Base-by-base conservation (phyloP, 495 filamentous ascomycete genomes). In the Staphylotrichum longicolle region DNA sequence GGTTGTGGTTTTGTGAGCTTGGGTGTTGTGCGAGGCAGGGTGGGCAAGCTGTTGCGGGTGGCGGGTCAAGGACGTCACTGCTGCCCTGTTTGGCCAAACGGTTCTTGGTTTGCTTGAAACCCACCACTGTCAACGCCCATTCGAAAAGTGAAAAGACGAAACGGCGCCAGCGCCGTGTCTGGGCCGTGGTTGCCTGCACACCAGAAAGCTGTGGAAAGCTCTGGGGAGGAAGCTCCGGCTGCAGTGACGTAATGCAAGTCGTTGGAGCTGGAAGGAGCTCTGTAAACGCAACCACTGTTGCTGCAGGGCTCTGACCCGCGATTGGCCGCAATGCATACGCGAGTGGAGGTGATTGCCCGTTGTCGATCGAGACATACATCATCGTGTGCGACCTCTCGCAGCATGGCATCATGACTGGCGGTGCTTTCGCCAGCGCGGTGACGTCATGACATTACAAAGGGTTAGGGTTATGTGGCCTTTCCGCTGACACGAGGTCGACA, bases 31-130 rank as follows among this genome's bases (percentile, higher is more conserved):
- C 45, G 8, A 15, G 46, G 12, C 15, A 37, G 11, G 42, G 35
- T 45, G 27, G 39, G 27, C 15, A 37, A 58, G 32, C 20, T 34
- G 30, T 35, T 44, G 48, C 10, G 46, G 30, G 58, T 64, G 57
- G 50, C 48, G 46, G 52, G 54, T 68, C 66, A 60, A 56, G 60
- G 62, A 71, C 69, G 69, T 71, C 69, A 71, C 64, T 67, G 45
- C 49, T 65, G 49, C 62, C 58, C 45, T 11, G 49, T 63, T 55
- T 35, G 54, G 32, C 55, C 40, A 46, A 58, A 27, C 27, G 51
- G 14, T 27, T 37, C 11, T 20, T 37, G 48, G 44, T 47, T 54
- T 60, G 51, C 32, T 49, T 37, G 37, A 35, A 14, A 27, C 20
- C 11, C 37, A 40, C 12, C 42, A 9, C 52, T 33, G 34, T 42